Evolutionary conservation across 2,329 filamentous ascomycete species (phyloP), one percentile per base, ranked within the genome.

Genomic region (Botrytis pseudocinerea): DNA sequence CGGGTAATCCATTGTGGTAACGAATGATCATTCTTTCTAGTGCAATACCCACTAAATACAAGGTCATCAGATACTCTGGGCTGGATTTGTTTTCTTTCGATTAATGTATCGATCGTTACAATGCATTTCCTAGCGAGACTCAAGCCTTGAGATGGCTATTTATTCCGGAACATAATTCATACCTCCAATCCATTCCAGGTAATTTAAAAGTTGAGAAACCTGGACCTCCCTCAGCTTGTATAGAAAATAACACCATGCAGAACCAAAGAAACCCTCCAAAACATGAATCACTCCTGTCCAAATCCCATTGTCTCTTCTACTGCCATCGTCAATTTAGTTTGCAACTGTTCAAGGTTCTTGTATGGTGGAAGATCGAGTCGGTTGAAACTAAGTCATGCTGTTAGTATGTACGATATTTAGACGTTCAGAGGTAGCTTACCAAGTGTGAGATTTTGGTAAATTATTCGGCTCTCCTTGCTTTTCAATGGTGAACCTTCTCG

Each of bases 241-340:
- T 77, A 61, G 73, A 76, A 72, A 76, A 74, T 76, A 76, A 73
- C 76, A 78, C 75, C 74, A 69, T 63, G 74, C 64, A 71, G 65
- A 74, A 76, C 72, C 69, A 74, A 74, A 70, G 71, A 75, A 76
- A 76, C 51, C 64, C 63, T 74, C 57, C 62, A 22, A 25, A 71
- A 74, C 74, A 72, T 68, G 65, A 76, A 78, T 80, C 76, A 99
- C 85, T 99, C 96, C 85, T 99, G 96, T 77, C 96, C 96, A 82
- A 99, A 99, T 75, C 96, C 96, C 86, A 99, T 95, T 0, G 96
- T 99, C 85, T 99, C 96, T 84, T 99, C 96, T 72, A 99, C 96
- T 40, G 96, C 96, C 83, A 97, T 97, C 10, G 95, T 96, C 79
- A 99, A 87, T 85, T 99, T 99, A 80, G 91, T 87, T 81, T 95